Evolutionary conservation across 1,284 basidiomycete genomes (phyloP), one percentile per base, ranked within the genome.

Genomic region (Pterulicium gracile): DNA sequence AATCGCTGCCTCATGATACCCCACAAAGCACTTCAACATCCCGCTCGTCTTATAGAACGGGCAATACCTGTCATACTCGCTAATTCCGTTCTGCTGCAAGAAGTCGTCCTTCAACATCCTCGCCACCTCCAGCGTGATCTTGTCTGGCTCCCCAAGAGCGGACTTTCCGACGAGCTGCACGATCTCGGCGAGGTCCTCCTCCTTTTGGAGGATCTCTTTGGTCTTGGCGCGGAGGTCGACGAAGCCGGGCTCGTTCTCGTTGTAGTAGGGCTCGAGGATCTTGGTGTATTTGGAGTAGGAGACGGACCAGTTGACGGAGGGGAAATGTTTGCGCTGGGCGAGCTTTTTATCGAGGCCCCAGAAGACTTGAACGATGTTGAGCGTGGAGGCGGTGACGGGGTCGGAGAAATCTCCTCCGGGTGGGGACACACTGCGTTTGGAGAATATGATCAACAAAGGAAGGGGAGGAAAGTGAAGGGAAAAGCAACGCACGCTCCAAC

Each of bases 371-470:
- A 98, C 96, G 59, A 99, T 99, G 75, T 92, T 82, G 46, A 99
- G 86, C 1, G 96, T 99, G 27, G 95, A 88, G 42, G 91, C 83
- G 3, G 96, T 98, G 54, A 99, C 96, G 24, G 96, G 96, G 66
- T 99, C 96, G 12, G 96, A 98, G 69, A 98, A 98, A 64, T 99
- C 96, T 70, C 95, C 95, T 68, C 96, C 95, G 44, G 96, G 95
- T 50, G 95, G 95, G 10, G 93, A 97, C 19, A 98, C 95, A 55
- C 89, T 92, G 52, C 43, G 17, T 3, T 46, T 23, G 46, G n/a
- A 34, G 41, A 56, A 51, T 57, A 43, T 41, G 27, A 22, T 49
- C 44, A 47, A 44, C 32, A 50, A 45, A 22, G 15, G 15, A 24
- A 24, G 15, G 15, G 35, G 21, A 23, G 36, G 41, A 19, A 44